Conservation (phyloP, 768 basidiomycete species). For the Dacryopinax primogenitus region DNA sequence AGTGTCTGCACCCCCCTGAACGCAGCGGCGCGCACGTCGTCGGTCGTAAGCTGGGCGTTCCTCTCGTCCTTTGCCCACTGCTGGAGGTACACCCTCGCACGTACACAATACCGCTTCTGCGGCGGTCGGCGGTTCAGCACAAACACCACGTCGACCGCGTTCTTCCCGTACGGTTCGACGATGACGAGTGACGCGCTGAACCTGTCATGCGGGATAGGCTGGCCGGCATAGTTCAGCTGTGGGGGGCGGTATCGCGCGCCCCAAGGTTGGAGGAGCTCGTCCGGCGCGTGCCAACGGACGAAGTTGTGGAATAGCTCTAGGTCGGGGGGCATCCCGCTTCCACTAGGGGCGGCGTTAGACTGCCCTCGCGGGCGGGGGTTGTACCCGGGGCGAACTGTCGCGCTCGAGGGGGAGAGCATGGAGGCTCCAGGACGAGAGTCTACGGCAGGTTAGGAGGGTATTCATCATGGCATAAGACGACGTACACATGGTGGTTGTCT, state of each 20-base stretch:
- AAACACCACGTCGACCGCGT: conserved; percentile 3
- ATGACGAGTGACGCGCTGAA: conserved; percentile 1
- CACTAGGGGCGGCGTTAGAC: background rate
- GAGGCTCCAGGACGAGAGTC: background rate
- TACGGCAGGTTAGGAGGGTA: background rate
- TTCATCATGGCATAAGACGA: background rate
- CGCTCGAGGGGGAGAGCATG: conserved; percentile 4
- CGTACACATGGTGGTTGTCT: conserved; percentile 2
- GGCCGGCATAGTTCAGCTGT: background rate
- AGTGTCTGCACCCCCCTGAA: conserved; percentile 8
- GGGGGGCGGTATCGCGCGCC: background rate
- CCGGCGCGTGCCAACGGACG: conserved; percentile 2
- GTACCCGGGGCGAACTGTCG: background rate
- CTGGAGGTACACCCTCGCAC: background rate
- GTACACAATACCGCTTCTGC: conserved; percentile 3
- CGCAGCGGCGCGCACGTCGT: conserved; percentile 6
- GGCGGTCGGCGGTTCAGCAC: conserved; percentile 4
- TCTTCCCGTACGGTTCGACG: conserved; percentile 7
- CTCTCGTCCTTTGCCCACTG: conserved; percentile 6
- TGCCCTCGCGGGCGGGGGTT: background rate
- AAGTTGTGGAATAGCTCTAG: conserved; percentile 7
- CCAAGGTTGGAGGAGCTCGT: background rate
- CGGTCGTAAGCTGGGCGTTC: conserved; percentile 2
- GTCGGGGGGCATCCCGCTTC: background rate
- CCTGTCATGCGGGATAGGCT: background rate